A percentile compares a stretch with the other conserved stretches of the same genome.
Evolutionary conservation across 441 rosid genomes (phyloP).

Genomic region (Gossypium trilobum): DNA sequence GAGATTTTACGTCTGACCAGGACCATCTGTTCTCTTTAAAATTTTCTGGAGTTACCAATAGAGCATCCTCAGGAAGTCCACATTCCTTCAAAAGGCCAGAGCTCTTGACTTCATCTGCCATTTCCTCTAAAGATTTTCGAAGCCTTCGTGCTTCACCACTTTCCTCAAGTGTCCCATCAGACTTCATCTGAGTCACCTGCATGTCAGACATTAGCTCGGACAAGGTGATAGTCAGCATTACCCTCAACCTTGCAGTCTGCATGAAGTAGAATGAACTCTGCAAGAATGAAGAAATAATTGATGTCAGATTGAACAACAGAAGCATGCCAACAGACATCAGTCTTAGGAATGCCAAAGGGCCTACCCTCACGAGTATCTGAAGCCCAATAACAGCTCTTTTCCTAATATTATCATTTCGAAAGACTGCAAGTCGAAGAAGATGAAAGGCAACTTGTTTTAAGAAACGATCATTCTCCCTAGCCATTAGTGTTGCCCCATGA

Average conservation of each 20-base stretch:
- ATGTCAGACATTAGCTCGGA: conserved; percentile 97
- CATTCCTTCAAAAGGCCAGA: conserved; percentile 55
- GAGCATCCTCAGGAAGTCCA: conserved; percentile 69
- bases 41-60: conserved; percentile 44
- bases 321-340: conserved; percentile 8
- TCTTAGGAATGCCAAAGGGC: conserved; percentile 21
- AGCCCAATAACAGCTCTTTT: conserved; percentile 92
- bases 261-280: conserved; percentile 88
- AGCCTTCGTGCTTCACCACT: conserved; percentile 94
- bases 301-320: conserved; percentile 15
- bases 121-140: conserved; percentile 80
- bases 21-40: conserved; percentile 72
- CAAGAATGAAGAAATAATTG: conserved; percentile 28
- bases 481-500: conserved; percentile 94
- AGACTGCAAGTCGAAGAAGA: conserved; percentile 90
- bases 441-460: conserved; percentile 94
- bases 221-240: conserved; percentile 87
- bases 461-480: conserved; percentile 98
- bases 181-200: conserved; percentile 90
- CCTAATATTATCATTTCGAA: conserved; percentile 85
- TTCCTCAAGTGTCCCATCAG: conserved; percentile 92
- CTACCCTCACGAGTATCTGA: conserved; percentile 86
- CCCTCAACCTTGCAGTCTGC: conserved; percentile 95
- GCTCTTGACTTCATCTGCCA: conserved; percentile 83
- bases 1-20: conserved; percentile 78